These are phyloP conservation scores for Spizellomyces punctatus DNA, from an alignment of 192 early-diverging fungal species.

Conservation along the genomic window DNA sequence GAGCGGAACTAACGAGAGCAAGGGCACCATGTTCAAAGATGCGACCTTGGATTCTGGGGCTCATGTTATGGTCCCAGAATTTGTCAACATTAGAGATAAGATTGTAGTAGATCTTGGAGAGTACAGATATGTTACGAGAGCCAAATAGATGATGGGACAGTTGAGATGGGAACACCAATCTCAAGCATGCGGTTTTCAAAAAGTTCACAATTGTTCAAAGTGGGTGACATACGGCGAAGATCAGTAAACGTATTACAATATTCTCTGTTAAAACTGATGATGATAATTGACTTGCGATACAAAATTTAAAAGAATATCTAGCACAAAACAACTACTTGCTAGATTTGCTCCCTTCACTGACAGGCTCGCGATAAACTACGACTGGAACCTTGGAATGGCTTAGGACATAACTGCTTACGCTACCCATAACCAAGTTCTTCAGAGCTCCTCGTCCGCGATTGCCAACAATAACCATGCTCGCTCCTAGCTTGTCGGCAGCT, in stretches of 20 bases:
- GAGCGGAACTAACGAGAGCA: slow-evolving; percentile 48
- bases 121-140: slow-evolving; percentile 65
- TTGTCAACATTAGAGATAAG: slow-evolving; percentile 76
- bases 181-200: too few species aligned
- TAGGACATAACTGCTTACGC: background rate
- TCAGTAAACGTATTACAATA: too few species aligned
- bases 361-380: background rate
- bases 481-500: background rate
- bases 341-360: too few species aligned
- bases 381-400: slow-evolving; percentile 4
- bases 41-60: slow-evolving; percentile 69
- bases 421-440: slow-evolving; percentile 1
- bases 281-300: too few species aligned
- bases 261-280: too few species aligned
- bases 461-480: slow-evolving; percentile 7
- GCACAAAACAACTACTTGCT: too few species aligned
- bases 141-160: slow-evolving; percentile 4
- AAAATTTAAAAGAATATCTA: too few species aligned
- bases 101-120: slow-evolving; percentile 72
- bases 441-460: background rate
- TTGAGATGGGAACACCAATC: too few species aligned
- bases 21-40: slow-evolving; percentile 69
- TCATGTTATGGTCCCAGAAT: slow-evolving; percentile 76
- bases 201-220: too few species aligned
- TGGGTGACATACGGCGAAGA: too few species aligned